These are phyloP conservation scores for Mercurialis annua DNA, from an alignment of 345 rosid genomes.

Conservation along the genomic window DNA sequence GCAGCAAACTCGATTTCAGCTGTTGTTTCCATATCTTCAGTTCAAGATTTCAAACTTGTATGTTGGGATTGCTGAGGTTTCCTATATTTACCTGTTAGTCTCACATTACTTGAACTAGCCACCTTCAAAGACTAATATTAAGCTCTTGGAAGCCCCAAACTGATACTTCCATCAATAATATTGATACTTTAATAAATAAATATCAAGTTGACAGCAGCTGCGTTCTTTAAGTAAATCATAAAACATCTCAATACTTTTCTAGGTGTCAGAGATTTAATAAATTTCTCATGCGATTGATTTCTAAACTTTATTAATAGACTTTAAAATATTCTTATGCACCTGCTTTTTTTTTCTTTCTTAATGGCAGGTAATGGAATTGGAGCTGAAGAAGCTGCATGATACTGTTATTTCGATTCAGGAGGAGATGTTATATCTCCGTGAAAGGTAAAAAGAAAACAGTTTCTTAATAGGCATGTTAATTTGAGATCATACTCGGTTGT, in stretches of 20 bases:
- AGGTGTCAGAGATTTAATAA: neutral
- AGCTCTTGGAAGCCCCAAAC: neutral
- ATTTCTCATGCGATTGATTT: too few relatives aligned
- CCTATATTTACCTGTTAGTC: neutral
- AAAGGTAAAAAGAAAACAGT: constrained; percentile 48
- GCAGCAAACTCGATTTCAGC: neutral
- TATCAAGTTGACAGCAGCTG: neutral
- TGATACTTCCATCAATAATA: neutral
- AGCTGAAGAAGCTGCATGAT: constrained; percentile 72
- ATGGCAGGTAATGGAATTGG: constrained; percentile 70
- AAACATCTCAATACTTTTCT: neutral
- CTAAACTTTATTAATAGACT: neutral
- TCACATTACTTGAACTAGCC: neutral
- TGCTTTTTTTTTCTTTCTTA: neutral
- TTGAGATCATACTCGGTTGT: neutral
- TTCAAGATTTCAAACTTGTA: neutral
- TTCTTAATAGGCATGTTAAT: neutral
- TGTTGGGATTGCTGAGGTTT: neutral
- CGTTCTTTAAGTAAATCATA: neutral
- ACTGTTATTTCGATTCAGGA: constrained; percentile 64
- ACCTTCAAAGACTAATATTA: neutral
- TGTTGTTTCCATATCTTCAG: neutral
- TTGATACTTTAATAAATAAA: neutral
- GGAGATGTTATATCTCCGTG: constrained; percentile 81
- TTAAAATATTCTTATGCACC: constrained; percentile 1